Evolutionary conservation across 2,329 filamentous ascomycete genomes (phyloP), one percentile per base, ranked within the genome.

Genomic region (Cercospora nicotianae): DNA sequence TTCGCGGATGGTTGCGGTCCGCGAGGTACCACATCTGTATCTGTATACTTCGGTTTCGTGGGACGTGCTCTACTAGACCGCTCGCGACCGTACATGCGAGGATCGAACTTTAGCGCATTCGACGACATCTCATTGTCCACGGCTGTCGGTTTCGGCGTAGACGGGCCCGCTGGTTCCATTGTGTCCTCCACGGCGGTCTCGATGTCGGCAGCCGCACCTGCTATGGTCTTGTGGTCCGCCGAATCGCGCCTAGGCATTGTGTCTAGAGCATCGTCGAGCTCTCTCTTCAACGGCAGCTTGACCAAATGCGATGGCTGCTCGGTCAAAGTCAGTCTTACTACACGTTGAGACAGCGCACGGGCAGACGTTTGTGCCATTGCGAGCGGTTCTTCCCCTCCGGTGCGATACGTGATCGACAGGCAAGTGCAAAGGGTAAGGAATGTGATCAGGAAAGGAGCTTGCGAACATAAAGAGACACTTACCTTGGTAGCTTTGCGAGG

Each of bases 1-100:
- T 64, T 64, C n/a, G 33, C 62, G 62, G 62, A 23, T 39, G 51
- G 16, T 31, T 28, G 26, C 30, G 61, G 48, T 26, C 53, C 51
- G 30, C 13, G 36, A 42, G 31, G 51, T 59, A 58, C 51, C 62
- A 33, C n/a, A 42, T 36, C 36, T 42, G 62, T 48, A 26, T 36
- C 36, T 42, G 62, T 48, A 26, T 31, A 23, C 10, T n/a, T n/a
- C 16, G 62, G 33, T 13, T 23, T 16, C 26, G 36, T 8, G 20
- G 48, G 16, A 18, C 62, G 62, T 30, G 26, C 39, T 45, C 62
- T 58, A 42, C 48, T 58, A 7, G 62, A 59, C 8, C 53, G 66
- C 58, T 65, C 66, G 8, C 66, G 62, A 33, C 66, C 66, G 36
- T 61, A 68, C 18, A 65, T 59, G 7, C 48, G 45, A 23, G 66